These are phyloP conservation scores for Thraustotheca clavata DNA, from an alignment of 352 stramenopile genomes.

Conservation along the genomic window DNA sequence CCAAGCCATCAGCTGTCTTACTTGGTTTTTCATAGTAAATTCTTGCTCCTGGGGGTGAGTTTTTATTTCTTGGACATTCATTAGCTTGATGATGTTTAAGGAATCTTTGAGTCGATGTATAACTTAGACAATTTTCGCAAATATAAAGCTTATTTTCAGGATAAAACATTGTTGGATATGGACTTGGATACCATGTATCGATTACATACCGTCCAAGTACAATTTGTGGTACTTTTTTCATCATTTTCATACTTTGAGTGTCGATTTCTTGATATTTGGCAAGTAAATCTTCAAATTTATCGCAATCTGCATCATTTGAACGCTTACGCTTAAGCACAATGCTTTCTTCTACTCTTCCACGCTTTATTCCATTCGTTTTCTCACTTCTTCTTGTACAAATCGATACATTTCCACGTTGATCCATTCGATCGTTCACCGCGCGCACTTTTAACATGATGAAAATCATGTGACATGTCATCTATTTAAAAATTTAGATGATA, in stretches of 20 bases:
- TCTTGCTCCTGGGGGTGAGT: background rate
- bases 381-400: background rate
- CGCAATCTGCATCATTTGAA: background rate
- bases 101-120: slow-evolving; percentile 14
- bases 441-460: slow-evolving; percentile 3
- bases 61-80: background rate
- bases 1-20: background rate
- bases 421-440: too few relatives aligned
- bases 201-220: slow-evolving; percentile 30
- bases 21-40: slow-evolving; percentile 8
- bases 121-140: slow-evolving; percentile 17
- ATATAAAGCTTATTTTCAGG: slow-evolving; percentile 15
- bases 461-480: too few relatives aligned
- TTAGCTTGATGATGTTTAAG: slow-evolving; percentile 5
- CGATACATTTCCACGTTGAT: background rate
- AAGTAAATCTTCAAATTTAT: background rate
- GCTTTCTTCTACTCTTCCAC: background rate
- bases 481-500: too few relatives aligned
- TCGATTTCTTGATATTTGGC: background rate
- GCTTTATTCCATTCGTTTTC: background rate
- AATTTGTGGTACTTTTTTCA: slow-evolving; percentile 6
- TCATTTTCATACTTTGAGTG: background rate
- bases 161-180: slow-evolving; percentile 9
- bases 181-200: slow-evolving; percentile 31
- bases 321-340: background rate